A percentile compares a stretch with the other conserved stretches of the same genome.
phyloP scores from a whole-genome alignment of 2,329 filamentous ascomycete species.

The Hypoxylon sp. region DNA sequence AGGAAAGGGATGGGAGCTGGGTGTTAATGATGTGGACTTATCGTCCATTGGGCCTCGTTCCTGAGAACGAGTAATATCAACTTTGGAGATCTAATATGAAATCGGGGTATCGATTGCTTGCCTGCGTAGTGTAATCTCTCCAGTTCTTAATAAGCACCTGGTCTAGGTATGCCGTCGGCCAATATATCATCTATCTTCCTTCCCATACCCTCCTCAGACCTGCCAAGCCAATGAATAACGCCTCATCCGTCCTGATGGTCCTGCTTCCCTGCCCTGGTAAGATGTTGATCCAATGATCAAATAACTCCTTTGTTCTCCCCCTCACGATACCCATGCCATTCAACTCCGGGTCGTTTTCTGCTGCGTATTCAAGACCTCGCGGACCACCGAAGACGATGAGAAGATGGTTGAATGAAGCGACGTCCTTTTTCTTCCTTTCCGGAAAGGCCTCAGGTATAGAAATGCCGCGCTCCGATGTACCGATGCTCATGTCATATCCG shows the following conservation, averaged over 20 bases:
- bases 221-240: constrained; percentile 82
- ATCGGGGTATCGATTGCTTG: constrained; percentile 41
- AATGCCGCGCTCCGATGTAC: constrained; percentile 83
- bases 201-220: constrained; percentile 73
- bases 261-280: constrained; percentile 85
- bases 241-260: constrained; percentile 88
- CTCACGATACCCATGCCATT: constrained; percentile 74
- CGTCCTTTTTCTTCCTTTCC: constrained; percentile 56
- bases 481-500: constrained; percentile 87
- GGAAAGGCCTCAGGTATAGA: constrained; percentile 65
- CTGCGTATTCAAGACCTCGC: constrained; percentile 82
- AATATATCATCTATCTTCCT: constrained; percentile 42
- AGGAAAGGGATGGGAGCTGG: constrained; percentile 54
- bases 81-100: constrained; percentile 5
- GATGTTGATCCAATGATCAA: constrained; percentile 88
- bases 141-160: neutral
- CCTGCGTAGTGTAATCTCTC: constrained; percentile 16
- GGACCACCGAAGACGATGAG: constrained; percentile 87
- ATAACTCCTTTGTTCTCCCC: constrained; percentile 76
- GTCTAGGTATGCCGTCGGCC: neutral
- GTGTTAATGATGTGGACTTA: constrained; percentile 45
- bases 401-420: constrained; percentile 75
- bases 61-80: constrained; percentile 19
- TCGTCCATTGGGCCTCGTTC: constrained; percentile 38
- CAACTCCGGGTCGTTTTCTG: constrained; percentile 71